Evolutionary conservation across 1,284 basidiomycete species (phyloP).

Genomic region (Fomitopsis schrenkii): DNA sequence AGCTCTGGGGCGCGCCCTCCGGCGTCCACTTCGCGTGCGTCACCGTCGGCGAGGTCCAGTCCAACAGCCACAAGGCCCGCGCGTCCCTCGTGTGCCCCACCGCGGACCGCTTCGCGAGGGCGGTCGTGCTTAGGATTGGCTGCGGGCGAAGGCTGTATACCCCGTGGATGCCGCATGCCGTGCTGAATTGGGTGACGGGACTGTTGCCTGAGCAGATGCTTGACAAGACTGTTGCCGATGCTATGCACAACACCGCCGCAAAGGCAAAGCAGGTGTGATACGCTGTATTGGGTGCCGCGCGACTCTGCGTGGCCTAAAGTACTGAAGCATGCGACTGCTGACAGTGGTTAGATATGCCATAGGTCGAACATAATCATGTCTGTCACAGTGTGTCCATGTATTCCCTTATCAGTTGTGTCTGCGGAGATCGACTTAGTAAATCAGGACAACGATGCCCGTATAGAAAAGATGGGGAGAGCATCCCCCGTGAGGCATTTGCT

Average conservation of each 20-base stretch:
- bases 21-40: constrained; percentile 24
- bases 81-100: constrained; percentile 16
- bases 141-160: constrained; percentile 15
- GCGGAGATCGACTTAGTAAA: no score
- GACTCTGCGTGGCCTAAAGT: background rate
- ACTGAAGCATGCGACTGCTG: background rate
- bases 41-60: constrained; percentile 20
- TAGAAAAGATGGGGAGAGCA: no score
- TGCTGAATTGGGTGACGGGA: constrained; percentile 10
- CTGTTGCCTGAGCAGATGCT: constrained; percentile 8
- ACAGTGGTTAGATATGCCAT: no score
- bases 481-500: no score
- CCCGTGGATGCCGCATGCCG: constrained; percentile 18
- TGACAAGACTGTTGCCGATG: constrained; percentile 11
- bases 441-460: no score
- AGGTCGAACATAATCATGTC: no score
- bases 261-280: background rate
- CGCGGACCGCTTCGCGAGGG: constrained; percentile 16
- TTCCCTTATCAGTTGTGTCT: background rate
- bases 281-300: background rate
- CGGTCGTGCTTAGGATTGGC: constrained; percentile 15
- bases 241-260: constrained; percentile 7
- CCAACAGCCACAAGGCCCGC: constrained; percentile 11
- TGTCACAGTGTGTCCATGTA: no score
- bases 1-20: constrained; percentile 14